These are phyloP conservation scores for Sporodiniella umbellata DNA, from an alignment of 371 early-diverging fungal genomes.

Conservation along the genomic window DNA sequence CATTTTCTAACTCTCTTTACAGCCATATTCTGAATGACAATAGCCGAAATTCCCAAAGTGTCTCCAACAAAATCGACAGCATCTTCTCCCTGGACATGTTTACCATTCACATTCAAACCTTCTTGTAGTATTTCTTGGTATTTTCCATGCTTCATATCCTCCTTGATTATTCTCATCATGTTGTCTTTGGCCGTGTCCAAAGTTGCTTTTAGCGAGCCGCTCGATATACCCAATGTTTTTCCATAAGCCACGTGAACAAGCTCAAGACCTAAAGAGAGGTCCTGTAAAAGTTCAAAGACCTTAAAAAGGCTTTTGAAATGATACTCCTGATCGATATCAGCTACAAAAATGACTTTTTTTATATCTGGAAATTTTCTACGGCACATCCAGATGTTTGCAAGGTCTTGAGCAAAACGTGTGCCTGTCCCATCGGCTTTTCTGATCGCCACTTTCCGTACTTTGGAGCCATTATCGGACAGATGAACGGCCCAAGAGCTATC, in stretches of 20 bases:
- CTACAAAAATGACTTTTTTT: constrained; percentile 89
- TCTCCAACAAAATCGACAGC: constrained; percentile 67
- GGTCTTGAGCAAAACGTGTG: constrained; percentile 95
- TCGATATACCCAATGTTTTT: constrained; percentile 93
- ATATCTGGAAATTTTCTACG: constrained; percentile 68
- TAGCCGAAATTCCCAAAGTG: constrained; percentile 76
- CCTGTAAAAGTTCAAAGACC: constrained; percentile 60
- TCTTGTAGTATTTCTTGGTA: constrained; percentile 54
- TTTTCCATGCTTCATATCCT: constrained; percentile 61
- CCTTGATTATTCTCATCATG: constrained; percentile 51
- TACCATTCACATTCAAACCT: constrained; percentile 18
- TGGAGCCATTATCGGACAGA: constrained; percentile 68
- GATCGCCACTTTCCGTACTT: constrained; percentile 74
- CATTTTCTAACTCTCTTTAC: constrained; percentile 95
- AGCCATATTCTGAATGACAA: constrained; percentile 92
- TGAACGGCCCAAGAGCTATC: constrained; percentile 80
- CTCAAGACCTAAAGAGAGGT: constrained; percentile 21
- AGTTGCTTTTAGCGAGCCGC: constrained; percentile 96
- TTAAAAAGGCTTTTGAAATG: constrained; percentile 95
- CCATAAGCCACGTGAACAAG: constrained; percentile 94
- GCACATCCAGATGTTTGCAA: constrained; percentile 89
- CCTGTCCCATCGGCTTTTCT: constrained; percentile 91
- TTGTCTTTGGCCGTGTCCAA: constrained; percentile 80
- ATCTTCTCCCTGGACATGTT: not conserved
- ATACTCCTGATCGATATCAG: constrained; percentile 85